These are phyloP conservation scores for Aspergillus nanangensis DNA, from an alignment of 495 filamentous ascomycete genomes.

Conservation along the genomic window DNA sequence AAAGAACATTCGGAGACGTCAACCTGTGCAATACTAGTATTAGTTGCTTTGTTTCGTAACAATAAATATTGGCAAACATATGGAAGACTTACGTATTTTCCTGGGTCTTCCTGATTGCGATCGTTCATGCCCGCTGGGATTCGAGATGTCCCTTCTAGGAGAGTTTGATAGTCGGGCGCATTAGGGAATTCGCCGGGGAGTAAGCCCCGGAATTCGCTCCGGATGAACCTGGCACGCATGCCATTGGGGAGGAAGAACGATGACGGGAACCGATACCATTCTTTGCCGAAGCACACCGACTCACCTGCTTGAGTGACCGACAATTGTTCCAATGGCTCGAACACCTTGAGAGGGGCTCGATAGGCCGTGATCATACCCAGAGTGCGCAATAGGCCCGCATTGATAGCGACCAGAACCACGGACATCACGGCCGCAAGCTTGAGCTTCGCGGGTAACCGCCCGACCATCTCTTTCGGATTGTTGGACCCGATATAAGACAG, in stretches of 20 bases:
- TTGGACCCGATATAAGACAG: constrained; percentile 66
- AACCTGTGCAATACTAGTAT: constrained; percentile 38
- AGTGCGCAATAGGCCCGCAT: constrained; percentile 64
- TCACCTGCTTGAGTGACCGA: constrained; percentile 52
- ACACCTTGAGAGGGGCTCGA: constrained; percentile 76
- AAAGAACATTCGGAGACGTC: constrained; percentile 73
- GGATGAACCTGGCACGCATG: constrained; percentile 81
- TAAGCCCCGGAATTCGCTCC: constrained; percentile 83
- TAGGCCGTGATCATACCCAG: constrained; percentile 83
- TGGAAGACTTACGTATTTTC: constrained; percentile 69
- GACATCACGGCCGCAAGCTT: constrained; percentile 59
- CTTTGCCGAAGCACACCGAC: constrained; percentile 85
- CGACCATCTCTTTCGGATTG: constrained; percentile 57
- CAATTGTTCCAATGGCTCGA: constrained; percentile 49
- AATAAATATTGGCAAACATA: neutral
- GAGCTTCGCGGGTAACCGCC: constrained; percentile 63
- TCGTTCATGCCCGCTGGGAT: constrained; percentile 88
- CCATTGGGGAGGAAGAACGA: constrained; percentile 81
- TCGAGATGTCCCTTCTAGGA: constrained; percentile 75
- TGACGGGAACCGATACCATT: constrained; percentile 98
- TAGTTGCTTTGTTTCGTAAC: neutral
- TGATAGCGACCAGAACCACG: constrained; percentile 52
- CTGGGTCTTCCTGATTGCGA: constrained; percentile 76
- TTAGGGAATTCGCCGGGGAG: constrained; percentile 88
- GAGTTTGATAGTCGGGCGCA: constrained; percentile 51